Percentiles rank a stretch among this genome's conserved stretches.
Evolutionary conservation across 2,329 filamentous ascomycete species (phyloP).

Genomic region (Hymenoscyphus albidus): DNA sequence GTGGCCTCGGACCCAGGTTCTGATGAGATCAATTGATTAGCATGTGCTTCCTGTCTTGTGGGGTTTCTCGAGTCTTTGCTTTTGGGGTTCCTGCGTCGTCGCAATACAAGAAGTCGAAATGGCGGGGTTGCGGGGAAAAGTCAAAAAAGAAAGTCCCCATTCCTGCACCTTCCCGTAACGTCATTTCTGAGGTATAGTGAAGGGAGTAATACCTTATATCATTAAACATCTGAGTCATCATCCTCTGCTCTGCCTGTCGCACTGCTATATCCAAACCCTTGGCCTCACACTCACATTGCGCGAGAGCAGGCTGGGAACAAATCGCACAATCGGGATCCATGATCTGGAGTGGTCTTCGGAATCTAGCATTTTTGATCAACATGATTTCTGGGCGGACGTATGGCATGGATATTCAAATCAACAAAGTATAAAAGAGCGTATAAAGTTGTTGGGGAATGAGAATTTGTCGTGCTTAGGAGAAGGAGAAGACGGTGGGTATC

Average conservation of each 20-base stretch:
- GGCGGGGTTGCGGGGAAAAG: neutral
- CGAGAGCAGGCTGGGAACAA: conserved; percentile 55
- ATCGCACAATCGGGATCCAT: conserved; percentile 70
- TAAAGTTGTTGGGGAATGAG: neutral
- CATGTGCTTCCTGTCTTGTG: neutral
- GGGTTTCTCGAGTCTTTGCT: neutral
- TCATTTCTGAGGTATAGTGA: neutral
- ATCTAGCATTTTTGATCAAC: conserved; percentile 32
- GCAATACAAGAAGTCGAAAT: neutral
- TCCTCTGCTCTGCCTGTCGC: conserved; percentile 57
- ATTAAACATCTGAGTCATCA: conserved; percentile 60
- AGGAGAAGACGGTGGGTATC: conserved; percentile 9
- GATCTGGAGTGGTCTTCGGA: conserved; percentile 45
- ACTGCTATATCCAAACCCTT: conserved; percentile 61
- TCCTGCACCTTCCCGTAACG: neutral
- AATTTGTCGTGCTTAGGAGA: neutral
- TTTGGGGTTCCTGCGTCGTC: neutral
- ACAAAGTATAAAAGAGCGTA: conserved; percentile 1
- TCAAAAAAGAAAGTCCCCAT: too few species aligned
- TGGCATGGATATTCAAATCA: conserved; percentile 17
- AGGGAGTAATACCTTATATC: conserved; percentile 54
- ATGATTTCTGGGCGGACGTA: conserved; percentile 28
- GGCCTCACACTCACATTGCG: conserved; percentile 62
- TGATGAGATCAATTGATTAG: conserved; percentile 32
- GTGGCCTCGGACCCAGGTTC: conserved; percentile 60